These are phyloP conservation scores for Fragilaria radians DNA, from an alignment of 108 stramenopile species.

Conservation along the genomic window DNA sequence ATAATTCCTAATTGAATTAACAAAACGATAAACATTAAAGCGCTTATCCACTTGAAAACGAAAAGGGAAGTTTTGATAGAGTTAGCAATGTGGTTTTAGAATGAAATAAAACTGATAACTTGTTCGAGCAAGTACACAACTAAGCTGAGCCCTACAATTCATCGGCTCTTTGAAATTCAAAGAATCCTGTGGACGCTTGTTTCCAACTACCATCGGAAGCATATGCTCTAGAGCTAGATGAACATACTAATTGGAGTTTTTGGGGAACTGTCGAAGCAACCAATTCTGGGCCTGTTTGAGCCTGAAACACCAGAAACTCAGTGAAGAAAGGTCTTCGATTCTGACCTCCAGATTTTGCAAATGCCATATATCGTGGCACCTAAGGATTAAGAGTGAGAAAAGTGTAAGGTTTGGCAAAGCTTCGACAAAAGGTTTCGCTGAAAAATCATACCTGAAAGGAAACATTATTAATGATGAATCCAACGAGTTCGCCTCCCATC, in stretches of 20 bases:
- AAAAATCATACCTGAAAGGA: conserved; percentile 11
- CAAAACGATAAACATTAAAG: too few relatives aligned
- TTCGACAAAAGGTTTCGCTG: neutral
- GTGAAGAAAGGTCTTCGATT: conserved; percentile 33
- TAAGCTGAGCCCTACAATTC: too few relatives aligned
- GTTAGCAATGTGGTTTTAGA: too few relatives aligned
- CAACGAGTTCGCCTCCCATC: conserved; percentile 19
- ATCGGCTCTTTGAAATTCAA: conserved; percentile 36
- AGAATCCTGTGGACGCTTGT: conserved; percentile 45
- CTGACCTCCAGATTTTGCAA: conserved; percentile 11
- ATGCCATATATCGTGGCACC: conserved; percentile 35
- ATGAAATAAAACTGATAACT: too few relatives aligned
- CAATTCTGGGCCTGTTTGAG: neutral
- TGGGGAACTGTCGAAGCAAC: conserved; percentile 1
- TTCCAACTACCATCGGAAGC: conserved; percentile 34
- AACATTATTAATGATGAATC: conserved; percentile 21
- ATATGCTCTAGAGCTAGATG: conserved; percentile 35
- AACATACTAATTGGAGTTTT: conserved; percentile 24
- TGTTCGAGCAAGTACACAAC: too few relatives aligned
- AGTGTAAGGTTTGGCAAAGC: neutral
- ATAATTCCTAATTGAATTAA: too few relatives aligned
- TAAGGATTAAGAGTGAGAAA: neutral
- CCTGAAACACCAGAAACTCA: conserved; percentile 39
- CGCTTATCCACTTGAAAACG: too few relatives aligned
- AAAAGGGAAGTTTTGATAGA: too few relatives aligned